Conservation (phyloP, 306 rosid species). For the Cicer bijugum region DNA sequence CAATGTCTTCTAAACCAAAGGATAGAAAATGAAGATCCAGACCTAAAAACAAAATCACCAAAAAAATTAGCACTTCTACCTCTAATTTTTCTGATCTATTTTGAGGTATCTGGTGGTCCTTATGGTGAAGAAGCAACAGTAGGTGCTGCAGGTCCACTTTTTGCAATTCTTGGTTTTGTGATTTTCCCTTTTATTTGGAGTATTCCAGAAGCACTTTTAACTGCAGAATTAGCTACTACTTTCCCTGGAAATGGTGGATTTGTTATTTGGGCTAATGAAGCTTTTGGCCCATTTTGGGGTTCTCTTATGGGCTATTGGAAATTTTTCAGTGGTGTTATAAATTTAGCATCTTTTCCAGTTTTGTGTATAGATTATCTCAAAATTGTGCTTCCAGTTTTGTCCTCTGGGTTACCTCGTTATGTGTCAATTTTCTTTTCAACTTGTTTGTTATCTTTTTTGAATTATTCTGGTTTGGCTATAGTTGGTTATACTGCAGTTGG, state of each 20-base stretch:
- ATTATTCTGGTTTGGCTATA: conserved; percentile 61
- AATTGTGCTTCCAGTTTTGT: conserved; percentile 42
- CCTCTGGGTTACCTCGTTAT: conserved; percentile 47
- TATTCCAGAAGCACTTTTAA: conserved; percentile 74
- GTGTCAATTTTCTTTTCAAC: conserved; percentile 50
- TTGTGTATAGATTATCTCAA: conserved; percentile 64
- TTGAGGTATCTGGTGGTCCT: conserved; percentile 82
- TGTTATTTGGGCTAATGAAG: conserved; percentile 71
- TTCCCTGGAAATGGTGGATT: conserved; percentile 80
- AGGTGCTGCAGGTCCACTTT: conserved; percentile 59
- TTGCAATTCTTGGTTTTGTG: conserved; percentile 59
- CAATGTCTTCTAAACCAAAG: conserved; percentile 16
- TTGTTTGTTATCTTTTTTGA: conserved; percentile 52
- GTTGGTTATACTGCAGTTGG: conserved; percentile 62
- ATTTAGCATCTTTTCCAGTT: conserved; percentile 65
- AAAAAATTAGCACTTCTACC: conserved; percentile 58
- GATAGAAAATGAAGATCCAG: not conserved
- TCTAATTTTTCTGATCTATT: conserved; percentile 67
- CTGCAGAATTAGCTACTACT: conserved; percentile 69
- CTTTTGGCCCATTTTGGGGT: conserved; percentile 86
- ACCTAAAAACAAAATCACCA: conserved; percentile 31
- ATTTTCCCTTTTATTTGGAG: conserved; percentile 73
- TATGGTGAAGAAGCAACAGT: conserved; percentile 71
- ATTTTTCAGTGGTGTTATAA: conserved; percentile 62
- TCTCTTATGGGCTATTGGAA: conserved; percentile 68